Evolutionary conservation across 2,329 filamentous ascomycete genomes (phyloP), one percentile per base, ranked within the genome.

Genomic region (Pseudogymnoascus sp.): DNA sequence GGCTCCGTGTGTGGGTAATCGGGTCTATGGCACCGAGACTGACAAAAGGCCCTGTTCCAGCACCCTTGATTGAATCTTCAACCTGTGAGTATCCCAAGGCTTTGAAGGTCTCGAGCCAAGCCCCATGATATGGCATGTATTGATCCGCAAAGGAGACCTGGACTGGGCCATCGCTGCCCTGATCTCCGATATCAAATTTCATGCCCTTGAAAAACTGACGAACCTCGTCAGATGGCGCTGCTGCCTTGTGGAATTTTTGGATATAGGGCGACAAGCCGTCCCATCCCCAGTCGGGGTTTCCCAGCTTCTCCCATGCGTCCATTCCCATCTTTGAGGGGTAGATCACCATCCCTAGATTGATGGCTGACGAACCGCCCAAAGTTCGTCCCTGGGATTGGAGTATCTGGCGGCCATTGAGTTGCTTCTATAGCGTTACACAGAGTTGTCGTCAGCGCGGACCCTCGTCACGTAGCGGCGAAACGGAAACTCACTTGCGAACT

Each of bases 281-380:
- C 64, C 70, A 75, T 15, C 68, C 68, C 76, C 75, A 79, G 18
- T 75, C 75, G 0, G 68, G 62, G 41, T 76, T 77, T 0, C 75
- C 76, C 6, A 78, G 63, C 1, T 66, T 66, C 15, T 68, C 69
- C 76, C 76, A 79, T 1, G 70, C 66, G 36, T 77, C 67, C 35
- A 76, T 71, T 15, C 72, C 71, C 1, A 66, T 60, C 18, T 68
- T 64, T 11, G 66, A 64, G 2, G 62, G 61, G 7, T 62, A 58
- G 5, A 63, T 59, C 15, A 65, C 57, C 66, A 72, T 71, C 14
- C 70, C 60, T 25, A 69, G 68, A 57, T 76, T 76, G 62, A 76
- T 73, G 0, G 68, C 73, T 30, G 64, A 69, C 12, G 67, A 71
- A 6, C 73, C 73, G 8, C 75, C 73, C 1, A 75, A 66, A 2